Evolutionary conservation across 163 green algal species (phyloP).

Genomic region (Chloromonas sp.): DNA sequence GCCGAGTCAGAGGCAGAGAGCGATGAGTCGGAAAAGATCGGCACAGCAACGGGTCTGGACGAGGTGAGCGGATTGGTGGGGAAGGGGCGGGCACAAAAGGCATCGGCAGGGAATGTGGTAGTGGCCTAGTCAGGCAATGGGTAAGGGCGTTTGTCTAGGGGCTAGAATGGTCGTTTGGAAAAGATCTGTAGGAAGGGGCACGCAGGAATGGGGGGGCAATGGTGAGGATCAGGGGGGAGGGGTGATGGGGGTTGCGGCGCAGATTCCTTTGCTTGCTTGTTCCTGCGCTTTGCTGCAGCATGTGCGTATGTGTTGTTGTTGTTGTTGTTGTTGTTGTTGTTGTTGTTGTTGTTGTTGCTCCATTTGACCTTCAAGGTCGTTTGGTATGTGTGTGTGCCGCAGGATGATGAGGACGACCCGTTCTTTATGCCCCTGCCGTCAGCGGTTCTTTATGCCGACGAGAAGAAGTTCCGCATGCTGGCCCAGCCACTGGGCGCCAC

Average conservation of each 20-base stretch:
- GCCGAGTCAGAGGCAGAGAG: not conserved
- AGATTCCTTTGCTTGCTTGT: too few relatives aligned
- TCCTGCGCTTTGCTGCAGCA: too few relatives aligned
- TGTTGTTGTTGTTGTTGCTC: not conserved
- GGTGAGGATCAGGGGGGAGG: not conserved
- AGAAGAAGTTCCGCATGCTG: conserved; percentile 30
- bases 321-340: not conserved
- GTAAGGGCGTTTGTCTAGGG: too few relatives aligned
- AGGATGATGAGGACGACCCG: conserved; percentile 28
- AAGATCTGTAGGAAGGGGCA: too few relatives aligned
- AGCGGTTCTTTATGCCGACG: conserved; percentile 28
- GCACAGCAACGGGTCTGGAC: not conserved
- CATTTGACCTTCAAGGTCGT: too few relatives aligned
- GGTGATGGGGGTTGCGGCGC: too few relatives aligned
- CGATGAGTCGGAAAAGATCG: not conserved
- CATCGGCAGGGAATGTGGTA: too few relatives aligned
- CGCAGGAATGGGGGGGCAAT: too few relatives aligned
- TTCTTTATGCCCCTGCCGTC: conserved; percentile 37
- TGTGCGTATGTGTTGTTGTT: not conserved
- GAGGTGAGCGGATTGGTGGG: not conserved
- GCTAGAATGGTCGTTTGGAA: too few relatives aligned
- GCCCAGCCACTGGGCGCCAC: conserved; percentile 28
- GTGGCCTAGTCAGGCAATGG: too few relatives aligned
- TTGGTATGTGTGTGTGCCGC: not conserved
- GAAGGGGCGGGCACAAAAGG: not conserved